A percentile compares a stretch with the other conserved stretches of the same genome.
Conservation (phyloP, 1,284 basidiomycete species). For the Austropuccinia psidii region DNA sequence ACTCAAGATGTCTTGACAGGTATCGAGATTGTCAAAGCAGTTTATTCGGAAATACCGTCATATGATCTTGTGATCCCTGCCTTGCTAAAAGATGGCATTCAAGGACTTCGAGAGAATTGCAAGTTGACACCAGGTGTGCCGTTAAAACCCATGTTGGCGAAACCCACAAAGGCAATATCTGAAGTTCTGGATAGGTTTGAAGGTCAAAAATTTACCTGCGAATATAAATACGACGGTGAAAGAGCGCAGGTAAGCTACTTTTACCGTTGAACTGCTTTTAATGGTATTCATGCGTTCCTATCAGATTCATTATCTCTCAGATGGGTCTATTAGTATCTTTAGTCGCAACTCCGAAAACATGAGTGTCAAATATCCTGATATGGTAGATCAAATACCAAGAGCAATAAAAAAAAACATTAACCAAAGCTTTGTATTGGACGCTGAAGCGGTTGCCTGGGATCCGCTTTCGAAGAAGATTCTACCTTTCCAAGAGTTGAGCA, state of each 20-base stretch:
- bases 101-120: constrained; percentile 64
- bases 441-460: constrained; percentile 94
- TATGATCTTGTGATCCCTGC: constrained; percentile 94
- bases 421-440: constrained; percentile 84
- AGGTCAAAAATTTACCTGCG: constrained; percentile 90
- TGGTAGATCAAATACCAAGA: constrained; percentile 81
- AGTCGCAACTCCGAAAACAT: constrained; percentile 98
- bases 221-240: constrained; percentile 99
- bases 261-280: constrained; percentile 44
- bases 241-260: constrained; percentile 67
- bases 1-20: constrained; percentile 69
- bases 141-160: constrained; percentile 99
- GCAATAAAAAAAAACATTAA: constrained; percentile 69
- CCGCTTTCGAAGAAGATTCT: constrained; percentile 64
- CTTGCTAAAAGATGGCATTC: constrained; percentile 69
- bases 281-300: constrained; percentile 20
- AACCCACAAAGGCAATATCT: constrained; percentile 97
- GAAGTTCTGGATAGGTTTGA: constrained; percentile 98
- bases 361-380: constrained; percentile 98
- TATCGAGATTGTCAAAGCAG: constrained; percentile 70
- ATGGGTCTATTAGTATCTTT: constrained; percentile 78
- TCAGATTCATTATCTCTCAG: constrained; percentile 69
- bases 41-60: constrained; percentile 89
- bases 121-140: constrained; percentile 87
- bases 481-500: constrained; percentile 95